Base-by-base conservation (phyloP, 305 asterid genomes). In the Petunia hybrid region DNA sequence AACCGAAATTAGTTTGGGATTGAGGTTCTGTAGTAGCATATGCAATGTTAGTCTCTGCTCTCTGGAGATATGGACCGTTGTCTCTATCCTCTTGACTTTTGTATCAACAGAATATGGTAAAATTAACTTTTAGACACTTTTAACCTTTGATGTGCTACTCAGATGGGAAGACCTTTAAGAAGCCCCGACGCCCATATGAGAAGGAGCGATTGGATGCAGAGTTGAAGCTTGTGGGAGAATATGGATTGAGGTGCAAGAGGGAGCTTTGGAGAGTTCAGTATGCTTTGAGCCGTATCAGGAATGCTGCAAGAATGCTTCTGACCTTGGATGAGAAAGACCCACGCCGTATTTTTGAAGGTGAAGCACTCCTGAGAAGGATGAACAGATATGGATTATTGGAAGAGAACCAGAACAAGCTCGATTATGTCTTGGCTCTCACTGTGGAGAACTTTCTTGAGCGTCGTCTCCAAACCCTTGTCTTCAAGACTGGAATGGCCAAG, bases 101-200 rank as follows among this genome's bases (percentile, higher is more conserved):
- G 31, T 22, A 22, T 22, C 31, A 0, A 22, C 31, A 22, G 1
- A 22, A 22, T 22, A 22, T 22, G 31, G 31, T 22, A 22, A 22
- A 22, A 22, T 22, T 22, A 22, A 22, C 31, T 22, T 22, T 22
- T 22, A 22, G 31, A 22, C 31, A 22, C 1, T 22, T 22, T 22
- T 22, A 22, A 22, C 31, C 31, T 51, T 56, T n/a, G 39, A 53
- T 12, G 12, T 48, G 39, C 38, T 4, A 40, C 60, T 40, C 69
- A 88, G 91, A 88, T 83, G 91, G 89, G 5, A 88, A 88, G 87
- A 88, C 91, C 3, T 88, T 86, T 75, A 88, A 88, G 87, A 88
- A 88, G 82, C 91, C 91, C 8, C 86, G 91, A 4, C 86, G 91
- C 10, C 91, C 91, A 0, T 88, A 88, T 71, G 91, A 88, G 83